phyloP scores from a whole-genome alignment of 495 filamentous ascomycete genomes.

The Lepraria neglecta region DNA sequence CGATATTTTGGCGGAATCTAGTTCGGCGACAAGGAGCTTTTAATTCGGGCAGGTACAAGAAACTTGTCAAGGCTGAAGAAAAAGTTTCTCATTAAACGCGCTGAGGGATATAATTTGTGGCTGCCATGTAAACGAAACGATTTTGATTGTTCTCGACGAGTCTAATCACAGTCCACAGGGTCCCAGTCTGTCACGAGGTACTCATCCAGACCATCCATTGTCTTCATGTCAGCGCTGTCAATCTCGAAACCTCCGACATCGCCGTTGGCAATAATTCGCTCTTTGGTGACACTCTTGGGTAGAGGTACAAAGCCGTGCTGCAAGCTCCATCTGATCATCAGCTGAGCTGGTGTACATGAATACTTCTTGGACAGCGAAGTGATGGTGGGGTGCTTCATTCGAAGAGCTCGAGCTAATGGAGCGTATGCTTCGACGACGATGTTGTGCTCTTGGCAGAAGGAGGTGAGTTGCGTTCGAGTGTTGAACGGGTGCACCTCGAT shows the following conservation, averaged over 20 bases:
- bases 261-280: slow-evolving; percentile 55
- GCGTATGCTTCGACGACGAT: slow-evolving; percentile 61
- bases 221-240: slow-evolving; percentile 31
- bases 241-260: slow-evolving; percentile 65
- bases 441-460: slow-evolving; percentile 47
- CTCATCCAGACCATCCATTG: slow-evolving; percentile 30
- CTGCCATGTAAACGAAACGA: no score
- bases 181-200: slow-evolving; percentile 55
- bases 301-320: slow-evolving; percentile 66
- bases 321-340: slow-evolving; percentile 61
- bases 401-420: slow-evolving; percentile 48
- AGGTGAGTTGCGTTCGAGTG: slow-evolving; percentile 50
- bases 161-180: slow-evolving; percentile 29
- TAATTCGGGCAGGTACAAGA: slow-evolving; percentile 7
- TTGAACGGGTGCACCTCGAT: slow-evolving; percentile 68
- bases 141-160: neutral
- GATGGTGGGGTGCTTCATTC: slow-evolving; percentile 48
- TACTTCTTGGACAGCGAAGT: slow-evolving; percentile 51
- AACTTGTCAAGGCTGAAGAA: neutral
- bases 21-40: neutral
- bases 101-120: slow-evolving; percentile 5
- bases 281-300: slow-evolving; percentile 65
- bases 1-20: neutral
- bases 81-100: neutral
- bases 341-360: slow-evolving; percentile 51